phyloP scores from a whole-genome alignment of 1,284 basidiomycete species.

The Moesziomyces sp. region DNA sequence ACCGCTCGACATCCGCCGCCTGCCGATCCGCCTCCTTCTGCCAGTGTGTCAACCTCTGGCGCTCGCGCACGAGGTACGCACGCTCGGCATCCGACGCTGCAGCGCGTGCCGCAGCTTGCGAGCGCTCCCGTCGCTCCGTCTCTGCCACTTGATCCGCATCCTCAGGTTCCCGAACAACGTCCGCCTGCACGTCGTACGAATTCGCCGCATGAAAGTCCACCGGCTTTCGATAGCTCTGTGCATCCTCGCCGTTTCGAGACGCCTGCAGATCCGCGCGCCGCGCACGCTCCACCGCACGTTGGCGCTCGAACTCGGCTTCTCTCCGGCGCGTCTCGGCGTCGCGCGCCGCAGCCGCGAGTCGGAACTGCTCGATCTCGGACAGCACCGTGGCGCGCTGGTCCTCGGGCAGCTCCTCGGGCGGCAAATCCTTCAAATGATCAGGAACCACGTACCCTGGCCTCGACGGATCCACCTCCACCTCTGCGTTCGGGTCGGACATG shows the following conservation, averaged over 20 bases:
- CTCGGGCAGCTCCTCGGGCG: slow-evolving; percentile 94
- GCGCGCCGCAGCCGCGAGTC: slow-evolving; percentile 59
- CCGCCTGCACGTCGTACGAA: slow-evolving; percentile 18
- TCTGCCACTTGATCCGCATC: slow-evolving; percentile 46
- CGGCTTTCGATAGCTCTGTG: slow-evolving; percentile 49
- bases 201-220: slow-evolving; percentile 45
- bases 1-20: slow-evolving; percentile 24
- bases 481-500: slow-evolving; percentile 72
- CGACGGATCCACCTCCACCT: slow-evolving; percentile 69
- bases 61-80: slow-evolving; percentile 40
- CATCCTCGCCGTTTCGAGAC: slow-evolving; percentile 26
- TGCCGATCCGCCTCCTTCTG: slow-evolving; percentile 44
- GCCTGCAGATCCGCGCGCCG: slow-evolving; percentile 31
- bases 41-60: slow-evolving; percentile 56
- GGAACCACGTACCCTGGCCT: slow-evolving; percentile 76
- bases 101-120: slow-evolving; percentile 35
- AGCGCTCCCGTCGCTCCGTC: slow-evolving; percentile 30
- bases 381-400: slow-evolving; percentile 91
- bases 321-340: slow-evolving; percentile 59
- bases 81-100: slow-evolving; percentile 49
- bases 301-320: slow-evolving; percentile 61
- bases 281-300: slow-evolving; percentile 37
- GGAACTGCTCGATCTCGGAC: slow-evolving; percentile 87
- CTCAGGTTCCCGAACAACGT: slow-evolving; percentile 46
- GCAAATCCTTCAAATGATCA: slow-evolving; percentile 91